Percentiles rank a stretch among this genome's conserved stretches.
These are phyloP conservation scores for Aspergillus incahuasiensis DNA, from an alignment of 495 filamentous ascomycete genomes.

Conservation along the genomic window DNA sequence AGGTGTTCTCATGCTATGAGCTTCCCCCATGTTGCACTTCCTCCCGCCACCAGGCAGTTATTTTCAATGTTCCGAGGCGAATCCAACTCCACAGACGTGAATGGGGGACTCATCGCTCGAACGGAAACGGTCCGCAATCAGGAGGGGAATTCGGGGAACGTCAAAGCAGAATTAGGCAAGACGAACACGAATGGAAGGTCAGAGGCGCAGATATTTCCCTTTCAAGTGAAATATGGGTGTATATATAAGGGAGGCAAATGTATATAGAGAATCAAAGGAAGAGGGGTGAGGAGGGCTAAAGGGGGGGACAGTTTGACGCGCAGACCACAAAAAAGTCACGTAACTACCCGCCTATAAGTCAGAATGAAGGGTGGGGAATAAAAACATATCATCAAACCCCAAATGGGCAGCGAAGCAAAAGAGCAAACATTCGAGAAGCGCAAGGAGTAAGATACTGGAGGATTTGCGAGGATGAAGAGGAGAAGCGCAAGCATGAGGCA, in stretches of 20 bases:
- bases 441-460: neutral
- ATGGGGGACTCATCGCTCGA: conserved; percentile 36
- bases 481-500: conserved; percentile 5
- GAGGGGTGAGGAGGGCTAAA: conserved; percentile 4
- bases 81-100: conserved; percentile 29
- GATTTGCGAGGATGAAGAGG: neutral
- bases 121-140: conserved; percentile 25
- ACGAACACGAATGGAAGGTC: neutral
- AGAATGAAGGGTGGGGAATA: neutral
- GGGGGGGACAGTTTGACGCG: neutral
- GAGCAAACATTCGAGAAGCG: conserved; percentile 1
- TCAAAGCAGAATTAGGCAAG: neutral
- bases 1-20: conserved; percentile 38
- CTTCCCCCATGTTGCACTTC: conserved; percentile 37
- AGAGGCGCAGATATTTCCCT: neutral
- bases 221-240: neutral
- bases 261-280: conserved; percentile 1
- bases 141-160: conserved; percentile 2
- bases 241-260: conserved; percentile 7
- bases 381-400: conserved; percentile 2
- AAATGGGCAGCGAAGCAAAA: neutral
- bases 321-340: conserved; percentile 7
- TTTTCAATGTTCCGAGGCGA: conserved; percentile 33
- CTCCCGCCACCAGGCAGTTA: conserved; percentile 32
- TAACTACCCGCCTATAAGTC: conserved; percentile 3